phyloP scores from a whole-genome alignment of 1,139 yeast species.

The Blastobotrys arbuscula region DNA sequence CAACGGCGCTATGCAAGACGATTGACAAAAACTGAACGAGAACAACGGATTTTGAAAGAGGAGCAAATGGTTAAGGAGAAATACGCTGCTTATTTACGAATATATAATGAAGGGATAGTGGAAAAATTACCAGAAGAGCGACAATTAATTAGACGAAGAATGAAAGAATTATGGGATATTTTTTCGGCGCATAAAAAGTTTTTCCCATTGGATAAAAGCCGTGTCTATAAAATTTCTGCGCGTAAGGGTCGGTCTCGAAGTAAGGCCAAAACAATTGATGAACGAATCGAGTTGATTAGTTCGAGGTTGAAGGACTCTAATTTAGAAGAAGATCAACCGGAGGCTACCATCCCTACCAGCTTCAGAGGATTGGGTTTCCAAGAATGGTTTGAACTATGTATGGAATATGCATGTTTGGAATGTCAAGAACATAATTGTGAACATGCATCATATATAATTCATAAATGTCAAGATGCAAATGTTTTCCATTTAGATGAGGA shows the following conservation, averaged over 20 bases:
- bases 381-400: slow-evolving; percentile 79
- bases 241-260: not conserved
- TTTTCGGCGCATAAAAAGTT: slow-evolving; percentile 73
- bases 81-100: slow-evolving; percentile 54
- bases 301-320: slow-evolving; percentile 28
- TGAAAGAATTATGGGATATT: slow-evolving; percentile 74
- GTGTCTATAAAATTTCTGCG: not conserved
- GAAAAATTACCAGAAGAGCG: slow-evolving; percentile 53
- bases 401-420: slow-evolving; percentile 65
- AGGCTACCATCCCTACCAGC: slow-evolving; percentile 20
- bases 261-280: slow-evolving; percentile 56
- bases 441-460: not conserved
- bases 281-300: slow-evolving; percentile 61
- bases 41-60: slow-evolving; percentile 54
- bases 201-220: slow-evolving; percentile 60
- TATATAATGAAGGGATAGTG: slow-evolving; percentile 48
- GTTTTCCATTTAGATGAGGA: slow-evolving; percentile 61
- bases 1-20: slow-evolving; percentile 12
- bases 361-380: slow-evolving; percentile 74
- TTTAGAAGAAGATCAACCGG: slow-evolving; percentile 7
- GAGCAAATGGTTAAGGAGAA: slow-evolving; percentile 57
- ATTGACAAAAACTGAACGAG: slow-evolving; percentile 47
- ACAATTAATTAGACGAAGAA: slow-evolving; percentile 77
- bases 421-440: slow-evolving; percentile 55
- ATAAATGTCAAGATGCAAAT: slow-evolving; percentile 44